Evolutionary conservation across 2,329 filamentous ascomycete species (phyloP).

Genomic region (Claviceps pazoutovae): DNA sequence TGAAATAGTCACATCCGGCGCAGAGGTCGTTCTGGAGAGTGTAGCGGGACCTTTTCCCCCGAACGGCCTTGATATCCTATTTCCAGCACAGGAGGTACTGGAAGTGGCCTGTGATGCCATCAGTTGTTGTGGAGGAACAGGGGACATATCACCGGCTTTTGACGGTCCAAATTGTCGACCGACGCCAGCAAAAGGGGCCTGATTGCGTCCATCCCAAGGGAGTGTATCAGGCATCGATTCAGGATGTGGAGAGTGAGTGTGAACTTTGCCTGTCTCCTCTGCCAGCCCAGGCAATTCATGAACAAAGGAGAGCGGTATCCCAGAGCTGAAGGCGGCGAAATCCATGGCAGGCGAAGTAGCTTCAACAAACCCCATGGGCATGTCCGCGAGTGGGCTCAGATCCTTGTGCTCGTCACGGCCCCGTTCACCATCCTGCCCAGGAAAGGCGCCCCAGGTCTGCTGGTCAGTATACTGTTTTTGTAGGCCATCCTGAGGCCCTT

Average conservation of each 20-base stretch:
- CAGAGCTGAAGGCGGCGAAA: slow-evolving; percentile 23
- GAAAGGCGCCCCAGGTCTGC: slow-evolving; percentile 8
- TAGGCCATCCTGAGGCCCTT: slow-evolving; percentile 17
- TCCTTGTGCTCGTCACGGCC: slow-evolving; percentile 34
- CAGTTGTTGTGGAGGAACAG: slow-evolving; percentile 36
- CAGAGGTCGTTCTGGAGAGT: slow-evolving; percentile 16
- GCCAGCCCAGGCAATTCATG: slow-evolving; percentile 17
- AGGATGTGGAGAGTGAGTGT: slow-evolving; percentile 16
- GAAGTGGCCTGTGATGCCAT: slow-evolving; percentile 39
- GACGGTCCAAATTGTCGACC: background rate
- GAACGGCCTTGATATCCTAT: slow-evolving; percentile 40
- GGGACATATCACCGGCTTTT: slow-evolving; percentile 21
- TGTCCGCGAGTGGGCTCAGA: slow-evolving; percentile 38
- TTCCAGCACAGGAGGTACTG: slow-evolving; percentile 34
- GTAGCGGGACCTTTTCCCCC: slow-evolving; percentile 41
- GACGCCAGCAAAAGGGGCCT: slow-evolving; percentile 20
- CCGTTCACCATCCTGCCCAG: slow-evolving; percentile 39
- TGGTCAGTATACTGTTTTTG: slow-evolving; percentile 11
- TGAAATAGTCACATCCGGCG: slow-evolving; percentile 17
- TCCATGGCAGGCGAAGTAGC: slow-evolving; percentile 24
- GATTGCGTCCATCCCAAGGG: slow-evolving; percentile 32
- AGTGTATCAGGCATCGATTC: slow-evolving; percentile 42
- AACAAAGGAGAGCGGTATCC: slow-evolving; percentile 20
- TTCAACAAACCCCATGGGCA: slow-evolving; percentile 26
- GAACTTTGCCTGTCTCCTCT: slow-evolving; percentile 12